phyloP scores from a whole-genome alignment of 768 basidiomycete species.

The Boletellus emodensis region DNA sequence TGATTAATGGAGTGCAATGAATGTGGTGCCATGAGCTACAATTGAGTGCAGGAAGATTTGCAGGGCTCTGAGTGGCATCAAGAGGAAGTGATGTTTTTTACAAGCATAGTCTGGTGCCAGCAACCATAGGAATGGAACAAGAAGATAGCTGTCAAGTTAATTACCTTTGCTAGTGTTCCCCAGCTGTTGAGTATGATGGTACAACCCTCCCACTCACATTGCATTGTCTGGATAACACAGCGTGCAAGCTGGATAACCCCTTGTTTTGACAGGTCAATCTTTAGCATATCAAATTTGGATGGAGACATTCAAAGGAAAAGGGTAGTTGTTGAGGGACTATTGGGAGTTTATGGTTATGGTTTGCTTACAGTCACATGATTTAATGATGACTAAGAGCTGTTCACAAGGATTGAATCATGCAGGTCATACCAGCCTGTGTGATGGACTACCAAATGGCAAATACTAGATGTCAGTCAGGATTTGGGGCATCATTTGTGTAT shows the following conservation, averaged over 20 bases:
- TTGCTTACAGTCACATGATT: too few species aligned
- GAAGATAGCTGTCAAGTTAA: slow-evolving; percentile 5
- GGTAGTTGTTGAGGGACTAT: background rate
- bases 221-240: slow-evolving; percentile 21
- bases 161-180: slow-evolving; percentile 29
- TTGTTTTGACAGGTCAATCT: slow-evolving; percentile 21
- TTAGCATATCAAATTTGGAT: slow-evolving; percentile 14
- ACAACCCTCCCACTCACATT: slow-evolving; percentile 30
- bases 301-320: slow-evolving; percentile 5
- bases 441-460: too few species aligned
- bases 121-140: slow-evolving; percentile 1
- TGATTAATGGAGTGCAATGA: background rate
- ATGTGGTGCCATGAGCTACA: slow-evolving; percentile 11
- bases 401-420: too few species aligned
- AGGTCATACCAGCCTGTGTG: too few species aligned
- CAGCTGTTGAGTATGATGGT: slow-evolving; percentile 26
- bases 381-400: too few species aligned
- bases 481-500: too few species aligned
- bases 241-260: slow-evolving; percentile 20
- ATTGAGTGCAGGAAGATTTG: slow-evolving; percentile 11
- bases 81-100: background rate
- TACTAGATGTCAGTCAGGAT: too few species aligned
- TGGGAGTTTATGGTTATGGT: too few species aligned
- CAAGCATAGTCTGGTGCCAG: slow-evolving; percentile 2
- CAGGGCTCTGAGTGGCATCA: slow-evolving; percentile 9